A percentile compares a stretch with the other conserved stretches of the same genome.
These are phyloP conservation scores for Saraca asoca DNA, from an alignment of 331 rosid genomes.

Conservation along the genomic window DNA sequence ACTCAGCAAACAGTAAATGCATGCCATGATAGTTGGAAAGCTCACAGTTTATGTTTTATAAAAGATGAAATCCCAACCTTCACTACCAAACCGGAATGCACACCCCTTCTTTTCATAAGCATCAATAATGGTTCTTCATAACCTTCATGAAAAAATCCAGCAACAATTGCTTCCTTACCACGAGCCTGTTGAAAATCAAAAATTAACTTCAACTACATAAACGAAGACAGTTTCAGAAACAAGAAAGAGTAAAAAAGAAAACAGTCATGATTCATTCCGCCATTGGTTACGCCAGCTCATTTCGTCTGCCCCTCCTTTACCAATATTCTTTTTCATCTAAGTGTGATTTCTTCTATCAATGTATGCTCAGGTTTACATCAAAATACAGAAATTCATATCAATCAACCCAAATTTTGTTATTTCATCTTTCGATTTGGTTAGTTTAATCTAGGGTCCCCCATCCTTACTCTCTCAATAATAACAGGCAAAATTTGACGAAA, in stretches of 20 bases:
- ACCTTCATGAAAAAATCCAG: slow-evolving; percentile 97
- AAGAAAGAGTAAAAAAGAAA: neutral
- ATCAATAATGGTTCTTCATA: slow-evolving; percentile 83
- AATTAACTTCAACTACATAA: slow-evolving; percentile 6
- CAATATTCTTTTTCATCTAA: neutral
- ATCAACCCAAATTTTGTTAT: slow-evolving; percentile 14
- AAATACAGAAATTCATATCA: slow-evolving; percentile 26
- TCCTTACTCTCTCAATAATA: slow-evolving; percentile 1
- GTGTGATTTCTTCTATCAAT: slow-evolving; percentile 13
- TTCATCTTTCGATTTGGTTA: slow-evolving; percentile 5
- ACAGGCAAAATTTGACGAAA: slow-evolving; percentile 27
- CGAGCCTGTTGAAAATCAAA: slow-evolving; percentile 57
- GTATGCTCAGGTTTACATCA: slow-evolving; percentile 24
- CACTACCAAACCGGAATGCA: slow-evolving; percentile 88
- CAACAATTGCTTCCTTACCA: slow-evolving; percentile 89
- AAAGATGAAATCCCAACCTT: slow-evolving; percentile 61
- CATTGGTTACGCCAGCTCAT: slow-evolving; percentile 24
- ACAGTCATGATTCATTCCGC: neutral
- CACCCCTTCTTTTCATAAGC: slow-evolving; percentile 99
- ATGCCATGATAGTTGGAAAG: neutral
- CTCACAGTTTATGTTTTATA: slow-evolving; percentile 19
- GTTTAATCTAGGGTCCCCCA: neutral
- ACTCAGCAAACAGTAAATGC: slow-evolving; percentile 2
- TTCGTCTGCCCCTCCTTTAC: slow-evolving; percentile 25
- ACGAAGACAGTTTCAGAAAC: neutral